Evolutionary conservation across 495 filamentous ascomycete species (phyloP), one percentile per base, ranked within the genome.

Genomic region (Aspergillus saccharolyticus): DNA sequence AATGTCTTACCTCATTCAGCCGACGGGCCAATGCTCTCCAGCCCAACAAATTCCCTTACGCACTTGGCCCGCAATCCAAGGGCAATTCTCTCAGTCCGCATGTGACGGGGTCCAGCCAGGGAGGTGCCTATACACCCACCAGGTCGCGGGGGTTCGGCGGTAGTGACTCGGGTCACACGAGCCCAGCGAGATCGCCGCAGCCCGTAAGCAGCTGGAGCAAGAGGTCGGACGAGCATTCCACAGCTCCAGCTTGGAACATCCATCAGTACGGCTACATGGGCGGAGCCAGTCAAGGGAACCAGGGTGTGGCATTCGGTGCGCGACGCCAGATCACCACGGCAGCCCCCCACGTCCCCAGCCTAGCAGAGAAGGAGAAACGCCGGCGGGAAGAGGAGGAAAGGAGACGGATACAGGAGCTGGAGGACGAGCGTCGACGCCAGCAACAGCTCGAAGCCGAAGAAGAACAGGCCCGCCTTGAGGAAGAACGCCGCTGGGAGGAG

Each of bases 231-330:
- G 87, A 96, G 69, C 81, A 82, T 18, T 78, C 77, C 25, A 96
- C 93, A 14, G 74, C 84, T 4, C 95, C 95, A 1, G 95, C 95
- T 22, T 99, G 95, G 95, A 97, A 99, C 65, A 97, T 97, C 56
- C 89, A 93, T 43, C 95, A 99, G 65, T 99, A 97, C 62, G 93
- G 94, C 10, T 97, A 97, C 71, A 94, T 97, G 89, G 95, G 95
- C 50, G 95, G 95, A 25, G 95, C 95, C 8, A 96, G 89, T 63
- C 95, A 99, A 70, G 93, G 89, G 6, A 97, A 96, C 65, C 84
- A 96, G 58, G 95, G 95, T 18, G 86, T 99, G 59, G 82, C 88
- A 6, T 99, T 97, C 68, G 95, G 95, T 52, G 89, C 84, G 20
- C 83, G 91, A 56, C 81, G 95, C 44, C 95, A 99, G 72, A 97